Evolutionary conservation across 148 eudicot genomes (phyloP).

Genomic region (Chenopodium suecicum): DNA sequence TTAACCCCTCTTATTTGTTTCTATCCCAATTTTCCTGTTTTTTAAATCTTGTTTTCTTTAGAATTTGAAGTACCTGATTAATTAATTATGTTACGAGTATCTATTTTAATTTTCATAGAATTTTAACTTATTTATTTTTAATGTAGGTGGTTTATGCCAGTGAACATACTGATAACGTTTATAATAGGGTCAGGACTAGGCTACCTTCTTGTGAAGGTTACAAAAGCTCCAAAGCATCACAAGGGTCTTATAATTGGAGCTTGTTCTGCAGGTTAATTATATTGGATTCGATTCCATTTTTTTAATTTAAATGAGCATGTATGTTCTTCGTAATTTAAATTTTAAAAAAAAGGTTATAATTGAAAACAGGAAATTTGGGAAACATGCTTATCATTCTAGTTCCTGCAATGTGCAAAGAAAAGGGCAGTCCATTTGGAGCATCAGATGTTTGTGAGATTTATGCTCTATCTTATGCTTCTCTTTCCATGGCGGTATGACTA

Average conservation of each 20-base stretch:
- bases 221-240: slow-evolving; percentile 40
- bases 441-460: slow-evolving; percentile 53
- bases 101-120: too few relatives aligned
- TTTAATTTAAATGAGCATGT: too few relatives aligned
- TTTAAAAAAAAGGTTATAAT: not conserved
- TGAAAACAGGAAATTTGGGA: slow-evolving; percentile 77
- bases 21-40: too few relatives aligned
- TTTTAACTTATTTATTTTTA: too few relatives aligned
- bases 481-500: slow-evolving; percentile 84
- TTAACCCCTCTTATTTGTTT: not conserved
- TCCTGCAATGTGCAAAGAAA: slow-evolving; percentile 87
- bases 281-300: too few relatives aligned
- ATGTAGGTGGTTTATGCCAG: slow-evolving; percentile 54
- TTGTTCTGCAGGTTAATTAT: slow-evolving; percentile 42
- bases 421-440: slow-evolving; percentile 75
- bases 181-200: slow-evolving; percentile 44
- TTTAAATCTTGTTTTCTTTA: too few relatives aligned
- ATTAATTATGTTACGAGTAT: too few relatives aligned
- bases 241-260: slow-evolving; percentile 45
- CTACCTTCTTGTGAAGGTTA: slow-evolving; percentile 37
- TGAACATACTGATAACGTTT: slow-evolving; percentile 44
- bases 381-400: slow-evolving; percentile 67
- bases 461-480: slow-evolving; percentile 76
- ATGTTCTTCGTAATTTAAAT: too few relatives aligned
- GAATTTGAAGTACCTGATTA: too few relatives aligned